Conservation (phyloP, 2,329 filamentous ascomycete genomes). For the Aspergillus tubingensis region DNA sequence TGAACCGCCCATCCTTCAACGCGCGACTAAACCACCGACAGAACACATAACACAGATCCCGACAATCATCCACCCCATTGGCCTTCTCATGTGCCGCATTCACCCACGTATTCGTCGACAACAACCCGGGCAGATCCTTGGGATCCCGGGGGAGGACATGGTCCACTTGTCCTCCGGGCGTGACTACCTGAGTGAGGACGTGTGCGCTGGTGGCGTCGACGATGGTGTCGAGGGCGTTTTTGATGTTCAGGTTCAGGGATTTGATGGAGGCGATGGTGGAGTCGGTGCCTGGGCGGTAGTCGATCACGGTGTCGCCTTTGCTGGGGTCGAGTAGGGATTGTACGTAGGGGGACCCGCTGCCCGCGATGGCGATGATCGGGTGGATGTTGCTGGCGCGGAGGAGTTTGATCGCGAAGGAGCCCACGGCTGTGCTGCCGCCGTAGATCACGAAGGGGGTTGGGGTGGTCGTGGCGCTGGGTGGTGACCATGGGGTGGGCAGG, state of each 20-base stretch:
- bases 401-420: conserved; percentile 61
- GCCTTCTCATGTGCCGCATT: conserved; percentile 8
- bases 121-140: conserved; percentile 11
- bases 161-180: conserved; percentile 17
- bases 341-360: conserved; percentile 54
- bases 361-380: conserved; percentile 63
- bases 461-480: conserved; percentile 29
- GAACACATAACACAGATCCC: conserved; percentile 44
- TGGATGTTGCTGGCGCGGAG: conserved; percentile 59
- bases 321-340: conserved; percentile 53
- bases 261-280: conserved; percentile 52
- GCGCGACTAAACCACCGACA: conserved; percentile 49
- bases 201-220: neutral
- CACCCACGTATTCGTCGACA: conserved; percentile 9
- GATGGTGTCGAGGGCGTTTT: conserved; percentile 16
- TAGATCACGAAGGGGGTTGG: conserved; percentile 50
- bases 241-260: neutral
- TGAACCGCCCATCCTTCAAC: conserved; percentile 51
- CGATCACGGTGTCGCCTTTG: conserved; percentile 60
- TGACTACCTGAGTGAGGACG: conserved; percentile 1
- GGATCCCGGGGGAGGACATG: conserved; percentile 6
- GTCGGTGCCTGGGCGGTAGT: conserved; percentile 61
- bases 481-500: conserved; percentile 54
- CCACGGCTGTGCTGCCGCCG: conserved; percentile 57
- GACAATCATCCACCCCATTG: conserved; percentile 9